Conservation (phyloP, 2,329 filamentous ascomycete species). For the Penicillium thymicola region DNA sequence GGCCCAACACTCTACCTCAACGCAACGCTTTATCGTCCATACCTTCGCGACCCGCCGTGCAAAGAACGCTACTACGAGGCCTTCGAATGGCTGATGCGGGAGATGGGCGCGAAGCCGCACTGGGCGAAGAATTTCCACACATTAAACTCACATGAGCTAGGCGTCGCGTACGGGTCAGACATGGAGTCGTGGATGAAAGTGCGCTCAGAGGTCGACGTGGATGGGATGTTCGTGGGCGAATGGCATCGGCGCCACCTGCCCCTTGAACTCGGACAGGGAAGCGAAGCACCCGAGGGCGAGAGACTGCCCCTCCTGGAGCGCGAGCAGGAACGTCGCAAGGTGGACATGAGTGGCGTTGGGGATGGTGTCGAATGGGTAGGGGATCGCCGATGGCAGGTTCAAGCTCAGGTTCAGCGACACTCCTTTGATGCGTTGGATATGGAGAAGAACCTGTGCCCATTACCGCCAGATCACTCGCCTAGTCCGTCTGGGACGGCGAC, state of each 20-base stretch:
- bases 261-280: conserved; percentile 20
- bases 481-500: conserved; percentile 41
- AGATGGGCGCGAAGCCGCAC: conserved; percentile 76
- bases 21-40: conserved; percentile 82
- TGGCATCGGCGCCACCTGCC: conserved; percentile 77
- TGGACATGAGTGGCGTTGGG: conserved; percentile 29
- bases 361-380: conserved; percentile 45
- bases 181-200: conserved; percentile 66
- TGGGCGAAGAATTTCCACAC: conserved; percentile 89
- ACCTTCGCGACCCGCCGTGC: conserved; percentile 73
- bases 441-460: conserved; percentile 8
- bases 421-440: not conserved
- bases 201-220: conserved; percentile 68
- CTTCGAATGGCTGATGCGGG: conserved; percentile 87
- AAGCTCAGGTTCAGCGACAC: not conserved
- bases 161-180: conserved; percentile 65
- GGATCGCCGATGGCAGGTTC: conserved; percentile 30
- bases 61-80: conserved; percentile 76
- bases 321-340: conserved; percentile 34
- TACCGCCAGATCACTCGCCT: conserved; percentile 18
- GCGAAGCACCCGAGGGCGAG: conserved; percentile 14
- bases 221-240: conserved; percentile 83
- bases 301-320: conserved; percentile 44
- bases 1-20: conserved; percentile 84
- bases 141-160: conserved; percentile 57